phyloP scores from a whole-genome alignment of 768 basidiomycete species.

The Amanita subjunquillea region DNA sequence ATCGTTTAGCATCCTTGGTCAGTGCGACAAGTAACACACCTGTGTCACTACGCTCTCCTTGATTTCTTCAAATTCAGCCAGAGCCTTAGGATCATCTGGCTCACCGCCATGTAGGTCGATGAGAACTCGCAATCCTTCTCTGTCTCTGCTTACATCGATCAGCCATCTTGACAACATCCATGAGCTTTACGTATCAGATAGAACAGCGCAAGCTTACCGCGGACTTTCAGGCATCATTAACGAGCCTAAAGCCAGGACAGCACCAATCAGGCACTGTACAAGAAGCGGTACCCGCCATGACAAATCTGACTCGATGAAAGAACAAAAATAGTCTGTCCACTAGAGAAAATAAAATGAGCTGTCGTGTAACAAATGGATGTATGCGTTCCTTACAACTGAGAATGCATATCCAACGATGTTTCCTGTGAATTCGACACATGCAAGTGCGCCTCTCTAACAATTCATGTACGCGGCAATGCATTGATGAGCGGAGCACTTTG shows the following conservation, averaged over 20 bases:
- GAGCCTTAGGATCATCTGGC: slow-evolving; percentile 51
- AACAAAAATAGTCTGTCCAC: slow-evolving; percentile 91
- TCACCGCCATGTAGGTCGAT: slow-evolving; percentile 84
- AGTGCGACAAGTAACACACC: slow-evolving; percentile 23
- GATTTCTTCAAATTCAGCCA: slow-evolving; percentile 82
- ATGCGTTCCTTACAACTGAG: slow-evolving; percentile 53
- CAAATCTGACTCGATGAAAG: slow-evolving; percentile 68
- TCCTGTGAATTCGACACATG: slow-evolving; percentile 87
- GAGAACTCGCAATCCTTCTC: slow-evolving; percentile 75
- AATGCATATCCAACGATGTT: slow-evolving; percentile 80
- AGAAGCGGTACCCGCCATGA: slow-evolving; percentile 82
- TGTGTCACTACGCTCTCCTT: slow-evolving; percentile 68
- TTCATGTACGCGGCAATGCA: not conserved
- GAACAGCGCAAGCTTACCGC: slow-evolving; percentile 27
- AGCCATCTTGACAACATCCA: slow-evolving; percentile 53
- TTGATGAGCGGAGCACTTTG: not conserved
- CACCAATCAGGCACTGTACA: slow-evolving; percentile 75
- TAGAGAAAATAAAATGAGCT: slow-evolving; percentile 14
- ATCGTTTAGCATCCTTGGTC: not conserved
- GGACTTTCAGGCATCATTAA: slow-evolving; percentile 82
- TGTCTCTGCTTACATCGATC: slow-evolving; percentile 79
- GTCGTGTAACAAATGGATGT: not conserved
- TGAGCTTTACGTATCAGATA: not conserved
- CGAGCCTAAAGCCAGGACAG: slow-evolving; percentile 65
- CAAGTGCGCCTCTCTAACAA: slow-evolving; percentile 66